phyloP scores from a whole-genome alignment of 192 early-diverging fungal genomes.

The Podila verticillata region DNA sequence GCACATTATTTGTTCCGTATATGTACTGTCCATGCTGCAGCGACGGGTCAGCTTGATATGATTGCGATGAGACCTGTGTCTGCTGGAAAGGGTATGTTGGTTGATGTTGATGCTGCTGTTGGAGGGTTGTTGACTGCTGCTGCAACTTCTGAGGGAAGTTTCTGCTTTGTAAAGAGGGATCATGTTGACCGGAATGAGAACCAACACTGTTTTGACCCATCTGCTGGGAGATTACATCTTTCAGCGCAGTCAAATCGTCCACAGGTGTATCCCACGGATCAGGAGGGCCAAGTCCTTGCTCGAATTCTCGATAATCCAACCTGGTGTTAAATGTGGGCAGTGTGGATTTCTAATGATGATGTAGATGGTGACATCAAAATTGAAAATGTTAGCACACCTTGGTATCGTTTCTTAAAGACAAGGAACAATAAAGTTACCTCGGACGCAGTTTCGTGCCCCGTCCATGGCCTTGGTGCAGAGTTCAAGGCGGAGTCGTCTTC shows the following conservation, averaged over 20 bases:
- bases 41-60: background rate
- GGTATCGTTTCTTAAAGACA: background rate
- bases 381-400: background rate
- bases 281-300: conserved; percentile 68
- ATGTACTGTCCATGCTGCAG: background rate
- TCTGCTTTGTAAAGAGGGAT: background rate
- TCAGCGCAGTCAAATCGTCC: conserved; percentile 63
- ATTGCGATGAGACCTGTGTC: background rate
- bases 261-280: conserved; percentile 72
- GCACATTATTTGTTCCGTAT: background rate
- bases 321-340: conserved; percentile 33
- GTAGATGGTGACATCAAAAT: too few species aligned
- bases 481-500: conserved; percentile 26
- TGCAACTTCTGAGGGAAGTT: background rate
- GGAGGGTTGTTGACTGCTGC: conserved; percentile 14
- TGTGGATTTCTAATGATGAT: conserved; percentile 20
- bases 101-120: conserved; percentile 15
- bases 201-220: conserved; percentile 29
- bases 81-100: conserved; percentile 9
- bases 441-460: conserved; percentile 15
- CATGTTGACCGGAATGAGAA: background rate
- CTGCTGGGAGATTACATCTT: conserved; percentile 59
- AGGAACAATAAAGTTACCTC: conserved; percentile 18
- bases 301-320: conserved; percentile 70
- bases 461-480: conserved; percentile 23